Evolutionary conservation across 75 land plant species (phyloP).

Genomic region (Adiantum capillusveneris): DNA sequence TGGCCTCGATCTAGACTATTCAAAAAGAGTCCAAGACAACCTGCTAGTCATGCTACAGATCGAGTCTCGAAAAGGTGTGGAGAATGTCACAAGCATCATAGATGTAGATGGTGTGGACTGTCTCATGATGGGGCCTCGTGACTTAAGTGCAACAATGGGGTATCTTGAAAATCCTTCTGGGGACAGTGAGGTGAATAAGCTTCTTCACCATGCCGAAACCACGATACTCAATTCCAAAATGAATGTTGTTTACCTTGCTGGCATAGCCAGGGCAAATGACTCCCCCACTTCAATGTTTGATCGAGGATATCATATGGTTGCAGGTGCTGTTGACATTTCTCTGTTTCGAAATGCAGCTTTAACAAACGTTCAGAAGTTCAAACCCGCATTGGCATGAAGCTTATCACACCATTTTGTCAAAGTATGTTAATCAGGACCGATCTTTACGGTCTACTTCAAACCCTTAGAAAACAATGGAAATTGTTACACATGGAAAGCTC

Average conservation of each 20-base stretch:
- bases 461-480: too few relatives aligned
- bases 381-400: too few relatives aligned
- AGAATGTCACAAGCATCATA: constrained; percentile 41
- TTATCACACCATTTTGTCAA: too few relatives aligned
- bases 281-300: constrained; percentile 3
- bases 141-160: constrained; percentile 64
- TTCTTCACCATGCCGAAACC: constrained; percentile 39
- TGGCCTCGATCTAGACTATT: constrained; percentile 53
- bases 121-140: constrained; percentile 75
- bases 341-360: background rate
- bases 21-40: constrained; percentile 40
- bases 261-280: constrained; percentile 57
- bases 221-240: constrained; percentile 21
- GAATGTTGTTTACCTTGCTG: constrained; percentile 35
- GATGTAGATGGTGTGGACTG: constrained; percentile 77
- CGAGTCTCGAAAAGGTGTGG: too few relatives aligned
- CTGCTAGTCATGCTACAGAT: constrained; percentile 36
- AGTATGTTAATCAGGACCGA: too few relatives aligned
- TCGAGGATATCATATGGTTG: constrained; percentile 60
- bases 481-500: too few relatives aligned
- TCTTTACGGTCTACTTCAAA: too few relatives aligned
- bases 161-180: constrained; percentile 58
- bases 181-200: constrained; percentile 48
- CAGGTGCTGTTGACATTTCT: background rate
- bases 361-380: background rate